Evolutionary conservation across 768 basidiomycete genomes (phyloP).

Genomic region (Russula dissimulans): DNA sequence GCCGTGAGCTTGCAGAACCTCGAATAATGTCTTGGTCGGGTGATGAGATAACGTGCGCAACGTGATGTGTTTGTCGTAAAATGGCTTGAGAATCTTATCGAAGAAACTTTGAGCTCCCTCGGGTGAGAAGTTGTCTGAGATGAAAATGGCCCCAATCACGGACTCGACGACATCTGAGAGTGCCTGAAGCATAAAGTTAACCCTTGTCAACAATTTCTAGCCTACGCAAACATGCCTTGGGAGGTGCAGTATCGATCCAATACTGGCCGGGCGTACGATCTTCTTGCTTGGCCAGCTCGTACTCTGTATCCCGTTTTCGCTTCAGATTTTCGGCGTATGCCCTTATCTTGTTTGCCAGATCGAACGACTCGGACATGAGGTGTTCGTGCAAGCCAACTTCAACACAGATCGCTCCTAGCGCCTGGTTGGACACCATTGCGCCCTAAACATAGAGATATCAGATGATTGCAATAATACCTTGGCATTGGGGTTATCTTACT

Average conservation of each 20-base stretch:
- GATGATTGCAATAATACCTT: neutral
- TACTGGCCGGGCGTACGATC: slow-evolving; percentile 53
- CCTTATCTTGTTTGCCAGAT: slow-evolving; percentile 41
- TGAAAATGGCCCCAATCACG: slow-evolving; percentile 66
- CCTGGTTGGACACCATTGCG: slow-evolving; percentile 79
- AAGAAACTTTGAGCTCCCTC: slow-evolving; percentile 57
- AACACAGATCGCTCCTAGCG: slow-evolving; percentile 69
- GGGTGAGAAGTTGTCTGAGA: slow-evolving; percentile 62
- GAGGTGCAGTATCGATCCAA: slow-evolving; percentile 69
- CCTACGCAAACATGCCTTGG: slow-evolving; percentile 45
- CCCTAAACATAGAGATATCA: slow-evolving; percentile 36
- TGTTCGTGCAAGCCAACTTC: slow-evolving; percentile 54
- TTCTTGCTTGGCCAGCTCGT: slow-evolving; percentile 38
- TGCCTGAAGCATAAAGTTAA: slow-evolving; percentile 33
- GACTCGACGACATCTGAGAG: slow-evolving; percentile 78
- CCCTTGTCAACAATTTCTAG: neutral
- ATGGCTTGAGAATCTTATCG: slow-evolving; percentile 59
- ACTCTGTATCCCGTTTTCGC: slow-evolving; percentile 39
- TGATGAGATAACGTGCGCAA: slow-evolving; percentile 66
- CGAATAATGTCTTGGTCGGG: slow-evolving; percentile 67
- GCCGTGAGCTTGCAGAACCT: slow-evolving; percentile 61
- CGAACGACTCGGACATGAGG: slow-evolving; percentile 48
- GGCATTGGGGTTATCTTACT: slow-evolving; percentile 29
- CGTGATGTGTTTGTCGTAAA: slow-evolving; percentile 68
- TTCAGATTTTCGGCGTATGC: slow-evolving; percentile 44